These are phyloP conservation scores for Scytalidium lignicola DNA, from an alignment of 2,329 filamentous ascomycete genomes.

Conservation along the genomic window DNA sequence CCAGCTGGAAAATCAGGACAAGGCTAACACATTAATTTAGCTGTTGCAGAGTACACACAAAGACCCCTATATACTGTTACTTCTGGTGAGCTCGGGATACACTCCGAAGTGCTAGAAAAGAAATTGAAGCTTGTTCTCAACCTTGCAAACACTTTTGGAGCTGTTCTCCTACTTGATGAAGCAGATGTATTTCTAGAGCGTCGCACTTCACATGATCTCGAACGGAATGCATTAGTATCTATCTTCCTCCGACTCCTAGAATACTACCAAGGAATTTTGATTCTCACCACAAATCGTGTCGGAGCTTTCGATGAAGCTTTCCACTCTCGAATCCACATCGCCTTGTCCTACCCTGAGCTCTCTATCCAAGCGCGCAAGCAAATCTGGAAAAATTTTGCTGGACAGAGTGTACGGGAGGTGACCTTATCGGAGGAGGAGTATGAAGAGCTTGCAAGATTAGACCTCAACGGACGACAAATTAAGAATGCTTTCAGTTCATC, in stretches of 20 bases:
- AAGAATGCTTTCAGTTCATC: slow-evolving; percentile 1
- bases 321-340: slow-evolving; percentile 26
- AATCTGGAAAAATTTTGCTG: slow-evolving; percentile 17
- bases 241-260: slow-evolving; percentile 32
- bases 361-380: slow-evolving; percentile 11
- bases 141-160: slow-evolving; percentile 20
- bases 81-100: slow-evolving; percentile 21
- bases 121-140: slow-evolving; percentile 12
- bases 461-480: slow-evolving; percentile 3
- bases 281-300: slow-evolving; percentile 30
- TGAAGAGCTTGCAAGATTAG: neutral
- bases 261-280: slow-evolving; percentile 34
- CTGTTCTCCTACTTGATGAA: slow-evolving; percentile 30
- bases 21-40: too few species aligned
- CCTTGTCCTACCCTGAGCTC: slow-evolving; percentile 21
- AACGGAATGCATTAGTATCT: slow-evolving; percentile 26
- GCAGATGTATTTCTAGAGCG: slow-evolving; percentile 32
- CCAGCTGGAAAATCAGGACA: too few species aligned
- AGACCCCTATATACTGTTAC: slow-evolving; percentile 28
- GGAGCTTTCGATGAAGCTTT: slow-evolving; percentile 27
- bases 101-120: slow-evolving; percentile 1
- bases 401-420: neutral
- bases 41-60: slow-evolving; percentile 25
- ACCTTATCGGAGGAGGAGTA: neutral
- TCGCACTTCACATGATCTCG: slow-evolving; percentile 22